Evolutionary conservation across 306 rosid species (phyloP).

Genomic region (Castanea crenata): DNA sequence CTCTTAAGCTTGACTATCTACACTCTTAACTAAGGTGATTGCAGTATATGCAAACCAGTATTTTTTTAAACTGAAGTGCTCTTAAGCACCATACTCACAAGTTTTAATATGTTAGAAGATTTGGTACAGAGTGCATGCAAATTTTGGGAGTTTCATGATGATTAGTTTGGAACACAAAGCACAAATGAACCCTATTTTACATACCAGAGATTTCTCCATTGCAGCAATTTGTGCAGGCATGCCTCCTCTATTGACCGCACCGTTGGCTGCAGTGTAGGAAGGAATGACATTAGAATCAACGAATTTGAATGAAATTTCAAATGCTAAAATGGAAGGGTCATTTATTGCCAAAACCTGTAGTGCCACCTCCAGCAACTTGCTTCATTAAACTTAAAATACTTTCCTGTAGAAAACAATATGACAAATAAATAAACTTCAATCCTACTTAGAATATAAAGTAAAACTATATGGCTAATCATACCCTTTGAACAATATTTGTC

Average conservation of each 20-base stretch:
- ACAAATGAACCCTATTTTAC: conserved; percentile 16
- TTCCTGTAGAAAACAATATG: conserved; percentile 46
- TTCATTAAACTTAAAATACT: conserved; percentile 66
- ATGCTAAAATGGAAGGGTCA: conserved; percentile 12
- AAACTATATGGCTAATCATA: conserved; percentile 36
- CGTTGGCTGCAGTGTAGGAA: conserved; percentile 18
- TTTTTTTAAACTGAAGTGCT: not conserved
- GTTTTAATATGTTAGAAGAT: not conserved
- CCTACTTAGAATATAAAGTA: conserved; percentile 13
- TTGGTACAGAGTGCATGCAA: not conserved
- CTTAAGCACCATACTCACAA: not conserved
- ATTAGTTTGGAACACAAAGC: conserved; percentile 2
- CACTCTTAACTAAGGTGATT: not conserved
- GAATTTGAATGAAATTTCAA: conserved; percentile 1
- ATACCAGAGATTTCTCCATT: conserved; percentile 64
- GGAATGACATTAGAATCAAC: conserved; percentile 2
- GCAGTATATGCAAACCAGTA: not conserved
- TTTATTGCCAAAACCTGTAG: conserved; percentile 44
- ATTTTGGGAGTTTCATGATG: not conserved
- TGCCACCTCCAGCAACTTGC: conserved; percentile 40
- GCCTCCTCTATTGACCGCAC: conserved; percentile 47
- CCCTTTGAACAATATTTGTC: conserved; percentile 80
- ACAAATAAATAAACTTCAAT: conserved; percentile 19
- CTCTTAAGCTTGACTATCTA: not conserved
- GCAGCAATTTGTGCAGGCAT: conserved; percentile 28